phyloP scores from a whole-genome alignment of 2,329 filamentous ascomycete genomes.

The Cryphonectria naterciae region DNA sequence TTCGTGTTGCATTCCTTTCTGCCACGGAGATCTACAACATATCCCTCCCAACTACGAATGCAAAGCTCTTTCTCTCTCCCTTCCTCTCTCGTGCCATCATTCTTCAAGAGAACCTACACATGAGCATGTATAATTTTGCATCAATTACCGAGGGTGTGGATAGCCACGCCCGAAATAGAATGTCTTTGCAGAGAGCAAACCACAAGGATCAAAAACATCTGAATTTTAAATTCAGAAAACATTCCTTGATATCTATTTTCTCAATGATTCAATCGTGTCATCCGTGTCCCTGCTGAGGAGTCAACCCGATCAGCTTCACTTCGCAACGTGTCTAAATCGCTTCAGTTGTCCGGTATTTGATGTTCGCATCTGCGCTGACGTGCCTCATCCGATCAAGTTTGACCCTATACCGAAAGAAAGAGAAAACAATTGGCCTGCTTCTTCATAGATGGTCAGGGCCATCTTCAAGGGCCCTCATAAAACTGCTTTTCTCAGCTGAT shows the following conservation, averaged over 20 bases:
- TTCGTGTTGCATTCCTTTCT: neutral
- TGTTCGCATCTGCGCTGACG: neutral
- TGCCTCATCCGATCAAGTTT: neutral
- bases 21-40: neutral
- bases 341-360: neutral
- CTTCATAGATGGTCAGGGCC: neutral
- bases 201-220: neutral
- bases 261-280: neutral
- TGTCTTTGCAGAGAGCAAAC: neutral
- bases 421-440: neutral
- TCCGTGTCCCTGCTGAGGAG: neutral
- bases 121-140: neutral
- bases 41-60: neutral
- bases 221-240: too few relatives aligned
- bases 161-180: too few relatives aligned
- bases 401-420: neutral
- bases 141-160: neutral
- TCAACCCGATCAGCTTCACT: neutral
- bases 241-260: neutral
- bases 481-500: neutral
- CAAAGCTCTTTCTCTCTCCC: too few relatives aligned
- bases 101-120: neutral
- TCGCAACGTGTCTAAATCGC: neutral
- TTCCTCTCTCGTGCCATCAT: neutral
- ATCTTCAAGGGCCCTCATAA: neutral